Evolutionary conservation across 371 early-diverging fungal genomes (phyloP).

Genomic region (Umbelopsis sp.): DNA sequence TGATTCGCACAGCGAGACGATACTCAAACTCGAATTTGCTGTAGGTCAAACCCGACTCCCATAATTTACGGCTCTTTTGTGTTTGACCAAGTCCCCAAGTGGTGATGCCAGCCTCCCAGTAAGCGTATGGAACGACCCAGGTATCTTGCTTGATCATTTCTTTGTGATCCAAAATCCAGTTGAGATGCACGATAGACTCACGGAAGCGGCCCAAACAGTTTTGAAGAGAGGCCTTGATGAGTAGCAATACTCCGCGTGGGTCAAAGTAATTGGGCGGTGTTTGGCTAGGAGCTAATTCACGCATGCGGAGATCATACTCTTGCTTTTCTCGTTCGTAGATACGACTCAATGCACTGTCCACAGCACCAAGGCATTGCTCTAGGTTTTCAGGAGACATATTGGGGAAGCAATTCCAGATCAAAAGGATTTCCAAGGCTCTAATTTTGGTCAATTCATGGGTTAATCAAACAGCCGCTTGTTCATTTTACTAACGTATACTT

Average conservation of each 20-base stretch:
- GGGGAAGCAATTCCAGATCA: constrained; percentile 61
- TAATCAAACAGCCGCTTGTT: no score
- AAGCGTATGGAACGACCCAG: constrained; percentile 66
- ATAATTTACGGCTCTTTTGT: constrained; percentile 45
- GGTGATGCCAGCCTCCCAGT: constrained; percentile 66
- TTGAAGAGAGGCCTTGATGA: constrained; percentile 44
- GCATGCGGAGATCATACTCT: constrained; percentile 49
- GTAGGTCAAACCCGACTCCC: constrained; percentile 32
- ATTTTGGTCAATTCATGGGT: neutral
- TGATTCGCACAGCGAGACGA: constrained; percentile 36
- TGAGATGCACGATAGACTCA: constrained; percentile 51
- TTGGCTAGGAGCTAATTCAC: constrained; percentile 44
- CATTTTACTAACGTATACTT: no score
- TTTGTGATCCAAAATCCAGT: constrained; percentile 64
- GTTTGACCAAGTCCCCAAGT: constrained; percentile 53
- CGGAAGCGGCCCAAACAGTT: constrained; percentile 37
- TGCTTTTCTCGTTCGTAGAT: constrained; percentile 53
- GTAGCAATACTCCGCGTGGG: constrained; percentile 44
- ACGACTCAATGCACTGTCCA: constrained; percentile 43
- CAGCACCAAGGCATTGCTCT: constrained; percentile 39
- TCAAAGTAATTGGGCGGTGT: constrained; percentile 52
- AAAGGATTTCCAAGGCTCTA: constrained; percentile 54
- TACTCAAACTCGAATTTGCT: constrained; percentile 37
- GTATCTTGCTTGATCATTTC: constrained; percentile 52
- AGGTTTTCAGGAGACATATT: constrained; percentile 52